A percentile compares a stretch with the other conserved stretches of the same genome.
These are phyloP conservation scores for Halophytophthora batemanensis DNA, from an alignment of 352 stramenopile genomes.

Conservation along the genomic window DNA sequence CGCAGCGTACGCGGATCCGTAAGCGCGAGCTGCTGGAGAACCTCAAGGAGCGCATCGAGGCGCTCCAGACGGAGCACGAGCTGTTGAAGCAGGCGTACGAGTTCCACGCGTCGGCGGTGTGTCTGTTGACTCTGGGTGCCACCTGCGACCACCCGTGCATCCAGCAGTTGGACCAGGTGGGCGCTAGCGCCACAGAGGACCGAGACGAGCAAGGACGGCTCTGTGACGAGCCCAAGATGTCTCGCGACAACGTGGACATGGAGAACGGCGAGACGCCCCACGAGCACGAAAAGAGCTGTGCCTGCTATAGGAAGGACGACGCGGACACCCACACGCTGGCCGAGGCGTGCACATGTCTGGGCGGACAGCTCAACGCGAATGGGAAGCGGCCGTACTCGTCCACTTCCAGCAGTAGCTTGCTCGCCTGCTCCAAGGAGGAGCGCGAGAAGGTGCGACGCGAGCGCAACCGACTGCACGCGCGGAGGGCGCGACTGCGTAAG, in stretches of 20 bases:
- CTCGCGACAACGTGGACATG: constrained; percentile 32
- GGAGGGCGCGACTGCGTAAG: constrained; percentile 70
- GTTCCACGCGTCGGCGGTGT: constrained; percentile 68
- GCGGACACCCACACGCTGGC: constrained; percentile 21
- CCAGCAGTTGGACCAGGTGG: constrained; percentile 51
- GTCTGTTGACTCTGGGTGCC: constrained; percentile 49
- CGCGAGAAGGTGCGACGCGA: constrained; percentile 69
- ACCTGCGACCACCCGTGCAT: constrained; percentile 38
- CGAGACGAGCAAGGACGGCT: constrained; percentile 29
- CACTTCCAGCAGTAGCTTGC: constrained; percentile 19
- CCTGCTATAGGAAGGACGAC: constrained; percentile 30
- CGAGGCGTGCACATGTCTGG: constrained; percentile 23
- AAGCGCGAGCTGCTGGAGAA: constrained; percentile 76
- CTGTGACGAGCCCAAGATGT: constrained; percentile 15
- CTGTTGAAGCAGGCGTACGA: constrained; percentile 75
- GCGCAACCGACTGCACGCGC: constrained; percentile 71
- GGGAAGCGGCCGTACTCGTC: constrained; percentile 36
- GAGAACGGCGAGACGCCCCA: constrained; percentile 30
- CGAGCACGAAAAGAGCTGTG: constrained; percentile 48
- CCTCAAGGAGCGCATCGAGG: constrained; percentile 66
- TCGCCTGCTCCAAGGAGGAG: constrained; percentile 61
- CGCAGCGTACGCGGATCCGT: constrained; percentile 69
- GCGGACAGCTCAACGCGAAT: constrained; percentile 31
- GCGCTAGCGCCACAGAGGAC: constrained; percentile 36
- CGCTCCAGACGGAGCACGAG: constrained; percentile 55